Conservation (phyloP, 352 stramenopile species). For the Phytophthora constricta region DNA sequence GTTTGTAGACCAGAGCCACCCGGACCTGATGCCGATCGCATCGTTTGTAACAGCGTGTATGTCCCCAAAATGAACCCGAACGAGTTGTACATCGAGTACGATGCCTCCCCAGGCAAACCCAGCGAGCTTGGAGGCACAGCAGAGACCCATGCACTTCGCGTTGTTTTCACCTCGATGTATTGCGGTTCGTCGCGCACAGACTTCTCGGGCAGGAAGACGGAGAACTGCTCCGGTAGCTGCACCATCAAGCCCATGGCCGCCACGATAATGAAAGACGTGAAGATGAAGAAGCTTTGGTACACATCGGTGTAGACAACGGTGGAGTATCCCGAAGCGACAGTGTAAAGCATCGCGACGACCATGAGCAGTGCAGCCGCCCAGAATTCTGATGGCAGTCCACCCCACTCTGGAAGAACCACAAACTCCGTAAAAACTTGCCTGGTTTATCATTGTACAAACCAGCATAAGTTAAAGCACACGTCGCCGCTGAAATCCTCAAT, state of each 20-base stretch:
- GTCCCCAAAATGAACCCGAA: slow-evolving; percentile 61
- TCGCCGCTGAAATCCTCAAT: neutral
- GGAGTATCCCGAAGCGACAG: slow-evolving; percentile 71
- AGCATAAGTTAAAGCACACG: neutral
- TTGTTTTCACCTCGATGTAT: slow-evolving; percentile 61
- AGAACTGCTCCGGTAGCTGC: slow-evolving; percentile 58
- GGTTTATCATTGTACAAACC: neutral
- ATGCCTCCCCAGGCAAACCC: slow-evolving; percentile 45
- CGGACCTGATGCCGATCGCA: slow-evolving; percentile 73
- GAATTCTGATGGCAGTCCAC: slow-evolving; percentile 67
- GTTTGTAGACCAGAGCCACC: slow-evolving; percentile 74
- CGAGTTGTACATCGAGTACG: slow-evolving; percentile 83
- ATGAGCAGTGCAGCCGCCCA: slow-evolving; percentile 76
- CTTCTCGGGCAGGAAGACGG: slow-evolving; percentile 64
- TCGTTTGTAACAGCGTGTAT: slow-evolving; percentile 70
- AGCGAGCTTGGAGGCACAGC: slow-evolving; percentile 45
- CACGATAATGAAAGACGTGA: slow-evolving; percentile 75
- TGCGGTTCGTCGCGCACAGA: slow-evolving; percentile 36
- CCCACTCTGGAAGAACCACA: slow-evolving; percentile 62
- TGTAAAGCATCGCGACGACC: slow-evolving; percentile 73
- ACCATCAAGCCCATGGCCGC: slow-evolving; percentile 62
- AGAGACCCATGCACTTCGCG: slow-evolving; percentile 55
- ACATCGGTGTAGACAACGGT: slow-evolving; percentile 86
- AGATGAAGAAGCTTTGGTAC: slow-evolving; percentile 87
- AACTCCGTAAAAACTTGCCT: slow-evolving; percentile 87